These are phyloP conservation scores for Schizosaccharomyces cryophilus DNA, from an alignment of 805 yeast genomes.

Conservation along the genomic window DNA sequence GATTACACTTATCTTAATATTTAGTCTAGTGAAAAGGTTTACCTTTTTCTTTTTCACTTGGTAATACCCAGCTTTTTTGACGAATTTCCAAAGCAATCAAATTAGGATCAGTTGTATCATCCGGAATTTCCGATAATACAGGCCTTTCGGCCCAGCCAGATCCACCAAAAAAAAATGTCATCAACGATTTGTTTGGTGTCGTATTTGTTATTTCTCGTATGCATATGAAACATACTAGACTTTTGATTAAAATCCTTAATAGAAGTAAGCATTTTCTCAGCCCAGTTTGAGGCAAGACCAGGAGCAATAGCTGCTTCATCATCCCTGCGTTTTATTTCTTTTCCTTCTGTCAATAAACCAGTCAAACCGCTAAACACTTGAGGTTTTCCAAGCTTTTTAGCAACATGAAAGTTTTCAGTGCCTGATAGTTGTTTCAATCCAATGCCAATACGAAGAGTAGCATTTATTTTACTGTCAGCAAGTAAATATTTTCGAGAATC, in stretches of 20 bases:
- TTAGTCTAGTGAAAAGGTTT: neutral
- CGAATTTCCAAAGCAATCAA: neutral
- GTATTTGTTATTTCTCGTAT: neutral
- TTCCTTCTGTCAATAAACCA: conserved; percentile 1
- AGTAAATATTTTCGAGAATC: neutral
- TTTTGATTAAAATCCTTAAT: neutral
- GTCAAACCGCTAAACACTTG: conserved; percentile 14
- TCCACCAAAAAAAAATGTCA: conserved; percentile 1
- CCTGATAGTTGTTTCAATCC: neutral
- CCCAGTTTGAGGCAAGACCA: neutral
- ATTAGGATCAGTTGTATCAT: neutral
- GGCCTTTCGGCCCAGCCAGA: neutral
- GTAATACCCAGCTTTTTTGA: neutral
- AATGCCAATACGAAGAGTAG: neutral
- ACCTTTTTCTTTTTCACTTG: neutral
- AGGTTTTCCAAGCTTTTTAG: neutral
- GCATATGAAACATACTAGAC: neutral
- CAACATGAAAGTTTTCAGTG: neutral
- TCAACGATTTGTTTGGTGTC: neutral
- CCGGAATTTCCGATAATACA: neutral
- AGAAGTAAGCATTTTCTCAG: neutral
- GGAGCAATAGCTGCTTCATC: neutral
- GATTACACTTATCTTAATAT: neutral
- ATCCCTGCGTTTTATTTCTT: neutral
- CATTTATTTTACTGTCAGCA: conserved; percentile 1